Evolutionary conservation across 352 stramenopile genomes (phyloP).

Genomic region (Globisporangium lucens): DNA sequence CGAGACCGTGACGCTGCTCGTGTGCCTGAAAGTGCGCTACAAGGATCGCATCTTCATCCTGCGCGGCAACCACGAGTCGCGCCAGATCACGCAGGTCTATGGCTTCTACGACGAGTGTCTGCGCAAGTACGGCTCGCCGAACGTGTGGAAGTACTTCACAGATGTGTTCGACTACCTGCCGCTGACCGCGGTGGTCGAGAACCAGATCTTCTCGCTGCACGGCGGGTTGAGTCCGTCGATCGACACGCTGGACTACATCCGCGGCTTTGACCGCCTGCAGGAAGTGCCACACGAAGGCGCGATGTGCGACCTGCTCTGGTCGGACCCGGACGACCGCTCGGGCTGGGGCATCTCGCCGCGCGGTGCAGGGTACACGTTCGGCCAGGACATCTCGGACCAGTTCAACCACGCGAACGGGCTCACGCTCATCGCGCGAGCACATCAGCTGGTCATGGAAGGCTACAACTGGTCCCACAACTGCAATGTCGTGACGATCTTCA

Average conservation of each 20-base stretch:
- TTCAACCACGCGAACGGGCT: conserved; percentile 95
- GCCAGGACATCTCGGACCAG: conserved; percentile 88
- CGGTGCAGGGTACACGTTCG: conserved; percentile 92
- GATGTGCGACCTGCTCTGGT: conserved; percentile 99
- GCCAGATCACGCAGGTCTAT: conserved; percentile 96
- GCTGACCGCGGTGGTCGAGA: conserved; percentile 93
- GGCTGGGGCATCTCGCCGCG: conserved; percentile 96
- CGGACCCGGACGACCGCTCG: conserved; percentile 92
- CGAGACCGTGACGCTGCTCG: conserved; percentile 89
- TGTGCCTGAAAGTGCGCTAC: conserved; percentile 94
- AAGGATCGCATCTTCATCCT: conserved; percentile 90
- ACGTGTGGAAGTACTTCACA: conserved; percentile 76
- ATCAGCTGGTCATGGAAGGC: conserved; percentile 92
- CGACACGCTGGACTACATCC: conserved; percentile 92
- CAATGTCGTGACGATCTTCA: conserved; percentile 99
- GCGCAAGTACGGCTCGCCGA: conserved; percentile 95
- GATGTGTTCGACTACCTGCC: conserved; percentile 96
- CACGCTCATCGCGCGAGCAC: conserved; percentile 89
- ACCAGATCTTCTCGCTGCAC: conserved; percentile 90
- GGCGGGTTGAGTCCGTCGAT: conserved; percentile 87
- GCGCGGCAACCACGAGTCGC: conserved; percentile 94
- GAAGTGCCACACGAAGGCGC: conserved; percentile 96
- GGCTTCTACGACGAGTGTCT: conserved; percentile 99
- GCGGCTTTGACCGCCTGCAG: conserved; percentile 92
- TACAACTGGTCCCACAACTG: conserved; percentile 96